Percentiles rank a stretch among this genome's conserved stretches.
Conservation (phyloP, 148 eudicot species). For the Silene uniflora region DNA sequence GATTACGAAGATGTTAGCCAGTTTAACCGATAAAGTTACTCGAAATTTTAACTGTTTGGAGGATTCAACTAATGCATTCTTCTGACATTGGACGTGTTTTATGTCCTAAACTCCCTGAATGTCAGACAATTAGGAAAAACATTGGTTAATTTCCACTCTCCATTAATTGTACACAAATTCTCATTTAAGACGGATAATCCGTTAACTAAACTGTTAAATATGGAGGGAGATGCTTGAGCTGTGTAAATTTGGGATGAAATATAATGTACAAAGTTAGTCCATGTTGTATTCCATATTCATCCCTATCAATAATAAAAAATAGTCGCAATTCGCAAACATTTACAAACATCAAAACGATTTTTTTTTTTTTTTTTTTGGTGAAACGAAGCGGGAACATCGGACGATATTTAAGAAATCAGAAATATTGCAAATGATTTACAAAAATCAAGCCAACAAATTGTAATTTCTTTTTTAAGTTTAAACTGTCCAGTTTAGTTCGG, state of each 20-base stretch:
- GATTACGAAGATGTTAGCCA: neutral
- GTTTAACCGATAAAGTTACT: neutral
- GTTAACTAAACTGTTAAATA: neutral
- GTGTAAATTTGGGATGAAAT: neutral
- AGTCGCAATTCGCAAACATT: no score
- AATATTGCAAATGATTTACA: no score
- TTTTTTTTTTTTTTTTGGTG: no score
- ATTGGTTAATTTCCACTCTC: neutral
- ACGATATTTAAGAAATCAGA: no score
- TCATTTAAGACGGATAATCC: no score
- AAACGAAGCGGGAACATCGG: no score
- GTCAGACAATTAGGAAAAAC: no score
- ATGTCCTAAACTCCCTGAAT: no score
- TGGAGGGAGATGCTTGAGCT: constrained; percentile 15
- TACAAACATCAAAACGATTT: no score
- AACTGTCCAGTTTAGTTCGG: no score
- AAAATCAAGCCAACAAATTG: no score
- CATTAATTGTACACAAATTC: constrained; percentile 11
- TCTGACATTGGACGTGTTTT: neutral
- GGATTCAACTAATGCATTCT: neutral
- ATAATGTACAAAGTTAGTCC: neutral
- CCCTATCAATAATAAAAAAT: neutral
- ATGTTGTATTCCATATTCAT: neutral
- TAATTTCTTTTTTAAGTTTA: no score
- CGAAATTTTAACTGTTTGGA: neutral